Evolutionary conservation across 1,284 basidiomycete species (phyloP), one percentile per base, ranked within the genome.

Genomic region (Boletus semigastroideus): DNA sequence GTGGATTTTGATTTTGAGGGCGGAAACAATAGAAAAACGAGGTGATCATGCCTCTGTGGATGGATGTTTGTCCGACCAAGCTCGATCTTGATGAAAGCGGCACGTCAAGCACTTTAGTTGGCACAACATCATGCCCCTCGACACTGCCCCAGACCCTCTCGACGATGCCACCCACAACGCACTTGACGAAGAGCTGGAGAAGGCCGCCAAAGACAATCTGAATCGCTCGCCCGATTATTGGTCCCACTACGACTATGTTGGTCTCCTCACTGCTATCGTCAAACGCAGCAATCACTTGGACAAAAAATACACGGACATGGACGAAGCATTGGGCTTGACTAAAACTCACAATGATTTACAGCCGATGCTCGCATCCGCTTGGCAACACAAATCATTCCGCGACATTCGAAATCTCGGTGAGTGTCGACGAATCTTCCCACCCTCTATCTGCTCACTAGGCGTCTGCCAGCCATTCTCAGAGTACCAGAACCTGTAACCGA

Each of bases 351-450:
- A 8, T 9, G 48, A 48, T 1, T 30, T 55, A 19, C n/a, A 5
- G 1, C 14, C 11, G 0, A 46, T 45, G 42, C 48, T 55, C 20
- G 1, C 14, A 8, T 14, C 45, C 10, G 48, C 52, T 8, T 56
- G 45, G 52, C 16, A 22, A 20, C 38, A 8, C 11, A 50, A 39
- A 16, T 50, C 53, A 19, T 56, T 42, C 12, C 19, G 46, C 30
- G 43, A 48, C 9, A 55, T 56, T 43, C 49, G 55, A n/a, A 55
- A 51, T 20, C 38, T 55, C 4, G 46, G 55, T 55, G 4, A 5
- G 55, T 5, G 53, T 6, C n/a, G 10, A 22, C 8, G 13, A 34
- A 2, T 9, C 3, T 2, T 22, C 4, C 2, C 8, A 5, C 12
- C 5, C 17, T 16, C 17, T 6, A 16, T 14, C 42, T 6, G 34